These are phyloP conservation scores for Vigna mungo DNA, from an alignment of 306 rosid genomes.

Conservation along the genomic window DNA sequence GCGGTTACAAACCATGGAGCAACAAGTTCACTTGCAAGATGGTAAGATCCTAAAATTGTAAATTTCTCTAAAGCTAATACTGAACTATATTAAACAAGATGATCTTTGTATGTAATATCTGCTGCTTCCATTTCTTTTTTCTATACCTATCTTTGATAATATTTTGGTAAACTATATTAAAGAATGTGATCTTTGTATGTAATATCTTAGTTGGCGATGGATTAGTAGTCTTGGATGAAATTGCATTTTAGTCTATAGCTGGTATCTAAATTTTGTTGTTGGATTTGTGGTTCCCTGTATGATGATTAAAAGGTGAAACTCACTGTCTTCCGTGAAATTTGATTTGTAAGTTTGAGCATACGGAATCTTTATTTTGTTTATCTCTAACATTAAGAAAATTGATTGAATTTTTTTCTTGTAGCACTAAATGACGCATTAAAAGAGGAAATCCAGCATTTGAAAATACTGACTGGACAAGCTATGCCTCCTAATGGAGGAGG, in stretches of 20 bases:
- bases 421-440: conserved; percentile 91
- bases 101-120: background rate
- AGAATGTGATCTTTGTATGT: conserved; percentile 11
- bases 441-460: conserved; percentile 95
- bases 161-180: conserved; percentile 1
- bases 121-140: too few species aligned
- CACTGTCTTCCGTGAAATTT: background rate
- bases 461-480: conserved; percentile 87
- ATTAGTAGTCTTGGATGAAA: conserved; percentile 11
- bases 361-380: conserved; percentile 14
- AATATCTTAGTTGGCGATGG: conserved; percentile 20
- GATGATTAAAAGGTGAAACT: conserved; percentile 14
- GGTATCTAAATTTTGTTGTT: conserved; percentile 22
- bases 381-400: conserved; percentile 10
- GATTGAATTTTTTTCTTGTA: conserved; percentile 43
- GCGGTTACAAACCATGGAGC: conserved; percentile 97
- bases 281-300: conserved; percentile 29
- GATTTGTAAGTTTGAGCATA: conserved; percentile 7
- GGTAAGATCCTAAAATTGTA: conserved; percentile 55
- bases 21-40: conserved; percentile 96
- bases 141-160: background rate
- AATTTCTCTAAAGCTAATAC: conserved; percentile 16
- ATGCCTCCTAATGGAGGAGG: conserved; percentile 84
- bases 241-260: conserved; percentile 24
- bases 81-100: background rate